Conservation (phyloP, 2,329 filamentous ascomycete species). For the Stachybotrys chlorohalonatus region DNA sequence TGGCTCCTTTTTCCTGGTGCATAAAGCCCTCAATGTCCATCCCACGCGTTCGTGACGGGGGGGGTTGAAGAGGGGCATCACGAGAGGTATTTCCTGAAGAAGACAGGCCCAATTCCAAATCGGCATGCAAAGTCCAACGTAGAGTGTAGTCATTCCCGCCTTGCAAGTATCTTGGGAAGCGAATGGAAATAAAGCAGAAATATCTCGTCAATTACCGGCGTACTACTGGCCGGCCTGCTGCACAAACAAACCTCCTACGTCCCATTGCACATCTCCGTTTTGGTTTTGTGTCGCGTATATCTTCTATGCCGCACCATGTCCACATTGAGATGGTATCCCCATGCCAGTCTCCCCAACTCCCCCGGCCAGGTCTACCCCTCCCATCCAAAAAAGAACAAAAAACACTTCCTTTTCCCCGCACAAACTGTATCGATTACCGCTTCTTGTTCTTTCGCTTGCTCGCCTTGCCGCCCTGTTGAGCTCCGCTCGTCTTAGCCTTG, state of each 20-base stretch:
- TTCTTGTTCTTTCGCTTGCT: constrained; percentile 48
- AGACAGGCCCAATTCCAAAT: neutral
- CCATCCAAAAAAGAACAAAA: neutral
- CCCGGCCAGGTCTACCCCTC: neutral
- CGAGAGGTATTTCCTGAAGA: neutral
- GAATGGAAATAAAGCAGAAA: too few relatives aligned
- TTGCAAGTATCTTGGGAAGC: too few relatives aligned
- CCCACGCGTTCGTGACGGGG: neutral
- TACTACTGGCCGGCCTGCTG: too few relatives aligned
- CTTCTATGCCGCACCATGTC: neutral
- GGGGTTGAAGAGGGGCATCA: neutral
- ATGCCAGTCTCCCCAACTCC: too few relatives aligned
- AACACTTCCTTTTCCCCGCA: neutral
- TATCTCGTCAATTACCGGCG: too few relatives aligned
- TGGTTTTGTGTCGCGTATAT: too few relatives aligned
- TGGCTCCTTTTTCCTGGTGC: neutral
- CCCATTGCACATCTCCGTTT: too few relatives aligned
- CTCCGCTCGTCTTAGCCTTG: constrained; percentile 41
- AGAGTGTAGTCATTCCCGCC: too few relatives aligned
- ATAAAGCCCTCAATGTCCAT: neutral
- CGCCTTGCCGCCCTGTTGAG: constrained; percentile 34
- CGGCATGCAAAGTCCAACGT: neutral
- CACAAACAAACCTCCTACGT: too few relatives aligned
- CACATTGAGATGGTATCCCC: neutral
- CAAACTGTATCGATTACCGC: constrained; percentile 27